Evolutionary conservation across 768 basidiomycete genomes (phyloP).

Genomic region (Dictyophora rubrovolvata): DNA sequence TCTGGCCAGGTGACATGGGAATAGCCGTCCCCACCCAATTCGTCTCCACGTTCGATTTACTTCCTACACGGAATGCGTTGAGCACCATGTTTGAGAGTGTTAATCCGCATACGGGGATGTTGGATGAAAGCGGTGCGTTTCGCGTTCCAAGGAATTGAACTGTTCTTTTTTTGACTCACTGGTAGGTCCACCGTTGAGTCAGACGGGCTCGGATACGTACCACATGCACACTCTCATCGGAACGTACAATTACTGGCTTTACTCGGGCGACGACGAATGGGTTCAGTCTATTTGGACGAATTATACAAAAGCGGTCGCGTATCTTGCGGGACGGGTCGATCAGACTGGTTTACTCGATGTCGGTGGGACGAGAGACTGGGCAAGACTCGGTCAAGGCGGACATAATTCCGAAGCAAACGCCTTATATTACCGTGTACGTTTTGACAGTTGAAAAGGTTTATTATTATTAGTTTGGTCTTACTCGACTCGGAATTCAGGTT

Average conservation of each 20-base stretch:
- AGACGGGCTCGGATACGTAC: conserved; percentile 35
- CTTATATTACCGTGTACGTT: conserved; percentile 36
- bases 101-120: conserved; percentile 41
- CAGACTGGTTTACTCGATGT: conserved; percentile 2
- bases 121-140: conserved; percentile 22
- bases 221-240: conserved; percentile 54
- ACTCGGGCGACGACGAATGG: conserved; percentile 44
- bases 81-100: conserved; percentile 28
- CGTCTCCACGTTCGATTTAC: conserved; percentile 49
- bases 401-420: conserved; percentile 49
- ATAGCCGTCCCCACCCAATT: conserved; percentile 52
- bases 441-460: too few species aligned
- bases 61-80: conserved; percentile 46
- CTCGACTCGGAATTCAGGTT: too few species aligned
- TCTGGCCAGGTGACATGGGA: conserved; percentile 57
- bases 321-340: conserved; percentile 34
- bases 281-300: conserved; percentile 41
- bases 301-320: conserved; percentile 41
- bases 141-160: neutral
- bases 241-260: conserved; percentile 46
- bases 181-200: neutral
- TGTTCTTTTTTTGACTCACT: neutral
- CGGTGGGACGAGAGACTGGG: conserved; percentile 41
- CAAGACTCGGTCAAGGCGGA: conserved; percentile 43
- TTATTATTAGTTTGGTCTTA: too few species aligned